Conservation (phyloP, 257 asterid species). For the Nicotiana undulata region DNA sequence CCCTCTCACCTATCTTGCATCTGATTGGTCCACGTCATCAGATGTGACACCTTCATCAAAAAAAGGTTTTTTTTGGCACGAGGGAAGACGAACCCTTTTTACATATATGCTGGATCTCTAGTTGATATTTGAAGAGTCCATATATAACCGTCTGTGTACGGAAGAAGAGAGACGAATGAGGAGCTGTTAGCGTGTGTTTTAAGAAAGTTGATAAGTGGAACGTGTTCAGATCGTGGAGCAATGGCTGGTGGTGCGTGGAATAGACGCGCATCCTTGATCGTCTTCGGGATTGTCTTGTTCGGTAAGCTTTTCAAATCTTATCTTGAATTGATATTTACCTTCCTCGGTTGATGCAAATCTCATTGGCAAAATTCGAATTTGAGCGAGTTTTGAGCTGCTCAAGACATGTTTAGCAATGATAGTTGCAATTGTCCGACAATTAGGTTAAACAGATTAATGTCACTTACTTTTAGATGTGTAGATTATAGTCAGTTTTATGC, state of each 20-base stretch:
- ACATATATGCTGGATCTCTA: no score
- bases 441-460: neutral
- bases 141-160: neutral
- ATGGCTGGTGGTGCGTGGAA: constrained; percentile 51
- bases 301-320: constrained; percentile 28
- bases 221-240: neutral
- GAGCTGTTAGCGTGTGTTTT: neutral
- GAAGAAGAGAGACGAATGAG: neutral
- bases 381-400: no score
- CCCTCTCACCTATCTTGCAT: neutral
- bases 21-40: constrained; percentile 57
- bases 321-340: no score
- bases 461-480: neutral
- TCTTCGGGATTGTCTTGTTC: constrained; percentile 33
- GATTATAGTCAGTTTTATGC: neutral
- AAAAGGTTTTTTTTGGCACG: neutral
- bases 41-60: constrained; percentile 22
- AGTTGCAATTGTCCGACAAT: neutral
- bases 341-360: no score
- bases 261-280: constrained; percentile 38
- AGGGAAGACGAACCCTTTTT: neutral
- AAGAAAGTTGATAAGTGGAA: neutral
- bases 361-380: no score
- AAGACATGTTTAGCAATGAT: no score
- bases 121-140: neutral